Base-by-base conservation (phyloP, 495 filamentous ascomycete genomes). In the Aspergillus campestris region DNA sequence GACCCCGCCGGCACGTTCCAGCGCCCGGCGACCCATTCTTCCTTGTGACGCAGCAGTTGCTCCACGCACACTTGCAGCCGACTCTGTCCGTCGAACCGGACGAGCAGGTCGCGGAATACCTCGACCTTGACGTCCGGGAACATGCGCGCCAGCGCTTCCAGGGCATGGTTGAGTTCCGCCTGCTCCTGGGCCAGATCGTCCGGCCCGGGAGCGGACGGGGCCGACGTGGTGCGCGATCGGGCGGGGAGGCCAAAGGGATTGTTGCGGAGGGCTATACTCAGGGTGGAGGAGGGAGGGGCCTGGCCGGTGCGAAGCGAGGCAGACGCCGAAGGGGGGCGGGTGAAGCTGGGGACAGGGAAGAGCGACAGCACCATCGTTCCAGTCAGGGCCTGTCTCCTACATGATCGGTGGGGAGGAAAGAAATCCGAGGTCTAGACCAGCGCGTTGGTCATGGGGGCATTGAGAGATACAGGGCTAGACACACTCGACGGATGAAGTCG, bases 31-130 rank as follows among this genome's bases (percentile, higher is more conserved):
- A 88, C 84, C 76, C 81, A 87, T 49, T 80, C 69, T 9, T 79
- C 76, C 44, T 84, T 79, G 52, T 88, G 80, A 56, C 89, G 86
- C 27, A 96, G 66, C 33, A 98, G 68, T 50, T 83, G 79, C 51
- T 96, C 89, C 5, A 89, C 87, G 31, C 90, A 86, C 33, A 98
- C 76, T 34, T 91, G 80, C 2, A 96, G 64, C 53, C 87, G 69
- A 52, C 89, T 95, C 52, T 90, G 78, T 34, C 85, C 85, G 51
- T 85, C 82, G 61, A 94, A 86, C 47, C 74, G 86, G 24, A 74
- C 66, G 31, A 98, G 77, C 73, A 96, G 79, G 60, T 94, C 89
- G 9, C 92, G 81, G 53, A 98, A 89, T n/a, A 94, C 90, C 43
- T 95, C 88, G 47, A 91, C 71, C 44, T 86, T 82, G 15, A 95